phyloP scores from a whole-genome alignment of 805 yeast genomes.

The Candida ficus region DNA sequence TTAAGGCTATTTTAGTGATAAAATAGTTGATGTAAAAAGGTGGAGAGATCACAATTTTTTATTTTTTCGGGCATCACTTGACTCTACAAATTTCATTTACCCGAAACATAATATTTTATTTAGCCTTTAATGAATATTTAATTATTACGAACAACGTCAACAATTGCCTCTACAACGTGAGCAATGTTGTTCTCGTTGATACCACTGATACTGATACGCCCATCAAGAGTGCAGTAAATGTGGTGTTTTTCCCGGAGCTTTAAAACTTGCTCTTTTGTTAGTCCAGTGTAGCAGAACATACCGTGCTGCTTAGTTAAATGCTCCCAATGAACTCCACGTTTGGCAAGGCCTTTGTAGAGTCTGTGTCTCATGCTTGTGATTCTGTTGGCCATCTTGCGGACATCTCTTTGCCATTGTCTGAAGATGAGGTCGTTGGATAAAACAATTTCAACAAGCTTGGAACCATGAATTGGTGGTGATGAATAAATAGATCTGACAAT shows the following conservation, averaged over 20 bases:
- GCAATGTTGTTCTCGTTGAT: slow-evolving; percentile 76
- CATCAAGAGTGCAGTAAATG: slow-evolving; percentile 84
- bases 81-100: too few species aligned
- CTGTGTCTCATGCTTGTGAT: slow-evolving; percentile 65
- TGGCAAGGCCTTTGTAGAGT: slow-evolving; percentile 57
- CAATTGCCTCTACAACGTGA: slow-evolving; percentile 58
- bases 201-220: slow-evolving; percentile 90
- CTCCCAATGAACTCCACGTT: slow-evolving; percentile 66
- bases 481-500: slow-evolving; percentile 84
- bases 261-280: slow-evolving; percentile 63
- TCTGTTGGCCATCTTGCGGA: slow-evolving; percentile 72
- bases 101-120: too few species aligned
- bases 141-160: slow-evolving; percentile 24
- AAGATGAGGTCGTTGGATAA: slow-evolving; percentile 55
- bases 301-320: slow-evolving; percentile 88
- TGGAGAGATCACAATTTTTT: too few species aligned
- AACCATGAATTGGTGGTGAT: slow-evolving; percentile 93
- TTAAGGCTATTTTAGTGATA: too few species aligned
- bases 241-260: slow-evolving; percentile 65
- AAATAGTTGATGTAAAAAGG: too few species aligned
- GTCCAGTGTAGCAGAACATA: slow-evolving; percentile 93
- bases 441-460: slow-evolving; percentile 78
- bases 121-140: neutral
- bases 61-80: too few species aligned
- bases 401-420: slow-evolving; percentile 77